Evolutionary conservation across 495 filamentous ascomycete species (phyloP).

Genomic region (Diplogelasinospora grovesii): DNA sequence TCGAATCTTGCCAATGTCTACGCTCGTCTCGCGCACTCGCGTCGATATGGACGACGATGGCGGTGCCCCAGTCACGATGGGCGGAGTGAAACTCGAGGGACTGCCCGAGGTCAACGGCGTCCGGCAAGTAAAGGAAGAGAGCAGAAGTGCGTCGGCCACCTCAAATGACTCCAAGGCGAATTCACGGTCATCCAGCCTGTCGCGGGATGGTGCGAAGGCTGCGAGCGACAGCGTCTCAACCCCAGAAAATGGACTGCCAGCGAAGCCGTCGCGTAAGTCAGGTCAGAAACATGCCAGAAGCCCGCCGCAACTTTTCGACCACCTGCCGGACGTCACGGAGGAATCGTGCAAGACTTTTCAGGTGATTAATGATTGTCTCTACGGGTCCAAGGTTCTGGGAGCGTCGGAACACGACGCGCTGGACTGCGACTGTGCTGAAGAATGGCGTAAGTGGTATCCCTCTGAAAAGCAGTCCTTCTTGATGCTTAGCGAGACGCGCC

Average conservation of each 20-base stretch:
- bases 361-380: constrained; percentile 73
- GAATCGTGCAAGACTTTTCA: constrained; percentile 74
- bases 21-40: constrained; percentile 1
- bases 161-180: constrained; percentile 34
- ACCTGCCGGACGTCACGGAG: constrained; percentile 65
- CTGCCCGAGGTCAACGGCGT: constrained; percentile 21
- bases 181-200: constrained; percentile 33
- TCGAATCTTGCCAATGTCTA: too few species aligned
- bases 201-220: constrained; percentile 38
- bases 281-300: constrained; percentile 61
- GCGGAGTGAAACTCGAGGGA: constrained; percentile 25
- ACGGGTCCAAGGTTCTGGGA: constrained; percentile 83
- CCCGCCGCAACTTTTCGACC: constrained; percentile 56
- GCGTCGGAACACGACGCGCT: constrained; percentile 82
- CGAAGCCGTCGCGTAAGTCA: constrained; percentile 66
- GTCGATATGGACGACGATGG: constrained; percentile 37
- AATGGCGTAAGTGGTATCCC: constrained; percentile 73
- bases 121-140: constrained; percentile 34
- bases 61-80: constrained; percentile 26
- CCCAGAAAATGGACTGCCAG: constrained; percentile 42
- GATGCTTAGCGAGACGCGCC: constrained; percentile 5
- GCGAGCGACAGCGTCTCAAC: constrained; percentile 35
- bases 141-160: constrained; percentile 26
- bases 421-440: constrained; percentile 91
- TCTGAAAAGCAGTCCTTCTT: background rate